phyloP scores from a whole-genome alignment of 148 eudicot species.

The Salicornia ramosissima region DNA sequence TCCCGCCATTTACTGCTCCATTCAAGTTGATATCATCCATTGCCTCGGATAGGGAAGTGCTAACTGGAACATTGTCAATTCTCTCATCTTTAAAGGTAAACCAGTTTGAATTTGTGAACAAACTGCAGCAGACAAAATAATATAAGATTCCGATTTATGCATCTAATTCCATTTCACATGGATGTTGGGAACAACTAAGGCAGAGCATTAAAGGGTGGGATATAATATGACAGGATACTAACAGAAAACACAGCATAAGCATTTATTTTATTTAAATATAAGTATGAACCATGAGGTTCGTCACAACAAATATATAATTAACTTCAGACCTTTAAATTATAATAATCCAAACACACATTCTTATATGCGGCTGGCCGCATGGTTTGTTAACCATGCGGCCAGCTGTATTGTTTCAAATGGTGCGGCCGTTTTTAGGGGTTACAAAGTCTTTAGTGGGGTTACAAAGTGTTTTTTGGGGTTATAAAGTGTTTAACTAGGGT shows the following conservation, averaged over 20 bases:
- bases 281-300: not conserved
- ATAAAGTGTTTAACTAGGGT: too few relatives aligned
- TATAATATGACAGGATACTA: not conserved
- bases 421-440: too few relatives aligned
- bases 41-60: conserved; percentile 51
- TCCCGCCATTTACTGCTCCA: conserved; percentile 49
- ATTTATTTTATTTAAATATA: not conserved
- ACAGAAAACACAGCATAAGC: not conserved
- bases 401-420: too few relatives aligned
- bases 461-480: too few relatives aligned
- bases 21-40: conserved; percentile 74
- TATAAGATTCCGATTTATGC: not conserved
- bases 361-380: too few relatives aligned
- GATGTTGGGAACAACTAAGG: not conserved
- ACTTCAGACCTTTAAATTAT: not conserved
- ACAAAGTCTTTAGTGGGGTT: too few relatives aligned
- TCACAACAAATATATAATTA: not conserved
- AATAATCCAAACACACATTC: too few relatives aligned
- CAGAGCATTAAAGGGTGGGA: not conserved
- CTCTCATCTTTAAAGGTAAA: conserved; percentile 86
- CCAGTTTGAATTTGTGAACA: conserved; percentile 97
- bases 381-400: too few relatives aligned
- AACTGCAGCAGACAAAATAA: conserved; percentile 42
- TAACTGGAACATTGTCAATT: conserved; percentile 42
- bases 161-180: not conserved